Percentiles rank a stretch among this genome's conserved stretches.
phyloP scores from a whole-genome alignment of 768 basidiomycete genomes.

The Amanita pallidorosea region DNA sequence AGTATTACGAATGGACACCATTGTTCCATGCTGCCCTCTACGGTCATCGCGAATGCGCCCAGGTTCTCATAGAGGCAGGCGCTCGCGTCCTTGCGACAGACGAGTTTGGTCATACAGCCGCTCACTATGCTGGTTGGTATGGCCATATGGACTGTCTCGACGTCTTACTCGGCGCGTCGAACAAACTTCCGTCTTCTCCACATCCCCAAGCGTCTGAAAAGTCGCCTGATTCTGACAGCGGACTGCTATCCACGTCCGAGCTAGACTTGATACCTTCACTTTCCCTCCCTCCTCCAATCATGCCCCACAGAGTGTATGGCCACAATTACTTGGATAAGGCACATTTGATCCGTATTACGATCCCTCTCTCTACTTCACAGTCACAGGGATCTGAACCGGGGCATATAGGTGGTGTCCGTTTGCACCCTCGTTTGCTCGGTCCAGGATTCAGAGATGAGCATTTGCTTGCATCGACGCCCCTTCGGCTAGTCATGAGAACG shows the following conservation, averaged over 20 bases:
- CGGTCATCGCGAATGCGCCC: conserved; percentile 65
- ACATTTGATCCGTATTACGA: conserved; percentile 75
- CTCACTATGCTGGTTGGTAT: conserved; percentile 97
- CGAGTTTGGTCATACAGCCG: conserved; percentile 74
- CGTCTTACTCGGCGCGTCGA: conserved; percentile 40
- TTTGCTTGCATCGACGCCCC: conserved; percentile 64
- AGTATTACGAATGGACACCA: conserved; percentile 98
- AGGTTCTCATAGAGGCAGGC: conserved; percentile 70
- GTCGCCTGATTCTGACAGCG: conserved; percentile 29
- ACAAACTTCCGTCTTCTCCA: conserved; percentile 16
- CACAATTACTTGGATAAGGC: conserved; percentile 90
- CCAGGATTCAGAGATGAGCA: conserved; percentile 57
- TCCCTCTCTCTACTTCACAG: conserved; percentile 17
- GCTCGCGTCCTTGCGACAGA: conserved; percentile 68
- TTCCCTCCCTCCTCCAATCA: conserved; percentile 95
- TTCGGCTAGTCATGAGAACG: conserved; percentile 94
- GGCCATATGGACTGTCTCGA: conserved; percentile 68
- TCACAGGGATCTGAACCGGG: conserved; percentile 23
- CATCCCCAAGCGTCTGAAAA: conserved; percentile 11
- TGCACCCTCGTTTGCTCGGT: conserved; percentile 67
- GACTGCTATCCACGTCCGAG: conserved; percentile 44
- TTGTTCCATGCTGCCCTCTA: conserved; percentile 90
- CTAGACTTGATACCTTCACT: conserved; percentile 89
- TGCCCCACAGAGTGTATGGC: conserved; percentile 95
- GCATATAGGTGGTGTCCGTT: conserved; percentile 43